Conservation (phyloP, 176 grass and related monocot species). For the Chloris gayana region DNA sequence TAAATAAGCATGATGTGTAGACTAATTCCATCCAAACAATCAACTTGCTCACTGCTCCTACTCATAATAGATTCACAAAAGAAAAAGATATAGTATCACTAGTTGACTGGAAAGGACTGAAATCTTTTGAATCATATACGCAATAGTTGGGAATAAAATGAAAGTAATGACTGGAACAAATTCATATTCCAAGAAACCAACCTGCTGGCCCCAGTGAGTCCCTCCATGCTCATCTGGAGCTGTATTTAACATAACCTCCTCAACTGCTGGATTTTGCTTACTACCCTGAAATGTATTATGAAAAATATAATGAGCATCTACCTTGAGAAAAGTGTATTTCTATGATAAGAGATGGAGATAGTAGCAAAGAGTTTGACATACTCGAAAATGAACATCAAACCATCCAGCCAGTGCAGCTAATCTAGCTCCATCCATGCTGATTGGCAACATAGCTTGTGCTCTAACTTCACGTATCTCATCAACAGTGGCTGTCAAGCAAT, state of each 20-base stretch:
- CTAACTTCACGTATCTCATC: constrained; percentile 78
- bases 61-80: constrained; percentile 5
- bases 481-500: constrained; percentile 89
- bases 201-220: constrained; percentile 99
- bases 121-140: not conserved
- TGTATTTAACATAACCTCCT: constrained; percentile 83
- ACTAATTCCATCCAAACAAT: not conserved
- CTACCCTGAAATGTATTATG: constrained; percentile 57
- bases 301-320: constrained; percentile 23
- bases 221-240: constrained; percentile 72
- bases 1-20: not conserved
- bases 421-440: constrained; percentile 65
- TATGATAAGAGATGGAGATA: constrained; percentile 3
- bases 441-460: constrained; percentile 59
- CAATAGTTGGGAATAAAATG: constrained; percentile 6
- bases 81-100: not conserved
- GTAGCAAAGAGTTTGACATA: constrained; percentile 49
- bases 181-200: constrained; percentile 37
- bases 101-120: not conserved
- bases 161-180: not conserved
- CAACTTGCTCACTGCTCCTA: not conserved
- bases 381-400: constrained; percentile 99
- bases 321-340: constrained; percentile 7
- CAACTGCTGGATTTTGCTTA: constrained; percentile 58
- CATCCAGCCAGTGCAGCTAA: constrained; percentile 86